Conservation (phyloP, 2,329 filamentous ascomycete species). For the Fusarium temperatum region DNA sequence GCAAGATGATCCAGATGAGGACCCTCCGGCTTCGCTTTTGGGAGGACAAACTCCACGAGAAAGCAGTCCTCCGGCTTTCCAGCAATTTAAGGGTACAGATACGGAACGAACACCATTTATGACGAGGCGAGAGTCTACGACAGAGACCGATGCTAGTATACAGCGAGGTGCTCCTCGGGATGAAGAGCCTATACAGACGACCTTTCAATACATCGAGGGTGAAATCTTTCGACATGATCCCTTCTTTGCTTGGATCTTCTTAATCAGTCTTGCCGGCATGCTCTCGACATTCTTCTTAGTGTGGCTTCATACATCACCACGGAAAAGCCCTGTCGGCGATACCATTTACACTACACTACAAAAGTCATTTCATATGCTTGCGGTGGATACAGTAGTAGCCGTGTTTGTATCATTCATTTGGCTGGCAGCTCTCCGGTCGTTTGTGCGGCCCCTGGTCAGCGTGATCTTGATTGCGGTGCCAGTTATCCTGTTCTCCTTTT, state of each 20-base stretch:
- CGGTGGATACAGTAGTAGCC: constrained; percentile 90
- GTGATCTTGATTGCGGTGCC: constrained; percentile 86
- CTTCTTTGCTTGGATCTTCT: constrained; percentile 91
- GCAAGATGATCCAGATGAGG: constrained; percentile 64
- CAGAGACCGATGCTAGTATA: constrained; percentile 58
- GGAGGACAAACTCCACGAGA: constrained; percentile 60
- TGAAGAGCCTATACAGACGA: constrained; percentile 48
- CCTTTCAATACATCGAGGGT: constrained; percentile 65
- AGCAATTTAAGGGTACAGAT: constrained; percentile 60
- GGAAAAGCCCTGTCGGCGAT: constrained; percentile 81
- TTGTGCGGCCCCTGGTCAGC: constrained; percentile 84
- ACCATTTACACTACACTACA: constrained; percentile 92
- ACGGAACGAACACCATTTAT: constrained; percentile 52
- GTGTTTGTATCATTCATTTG: constrained; percentile 88
- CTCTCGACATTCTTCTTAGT: constrained; percentile 90
- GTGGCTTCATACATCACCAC: constrained; percentile 83
- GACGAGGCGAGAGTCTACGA: constrained; percentile 53
- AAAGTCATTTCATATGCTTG: constrained; percentile 87
- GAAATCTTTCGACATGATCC: constrained; percentile 85
- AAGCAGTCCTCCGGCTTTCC: constrained; percentile 68
- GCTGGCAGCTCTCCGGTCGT: constrained; percentile 88
- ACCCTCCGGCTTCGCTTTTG: constrained; percentile 68
- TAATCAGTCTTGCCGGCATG: constrained; percentile 84
- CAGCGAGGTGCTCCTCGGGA: constrained; percentile 49
- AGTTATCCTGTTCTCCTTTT: constrained; percentile 86